Conservation (phyloP, 1,284 basidiomycete genomes). For the Ceratobasidium sp. region DNA sequence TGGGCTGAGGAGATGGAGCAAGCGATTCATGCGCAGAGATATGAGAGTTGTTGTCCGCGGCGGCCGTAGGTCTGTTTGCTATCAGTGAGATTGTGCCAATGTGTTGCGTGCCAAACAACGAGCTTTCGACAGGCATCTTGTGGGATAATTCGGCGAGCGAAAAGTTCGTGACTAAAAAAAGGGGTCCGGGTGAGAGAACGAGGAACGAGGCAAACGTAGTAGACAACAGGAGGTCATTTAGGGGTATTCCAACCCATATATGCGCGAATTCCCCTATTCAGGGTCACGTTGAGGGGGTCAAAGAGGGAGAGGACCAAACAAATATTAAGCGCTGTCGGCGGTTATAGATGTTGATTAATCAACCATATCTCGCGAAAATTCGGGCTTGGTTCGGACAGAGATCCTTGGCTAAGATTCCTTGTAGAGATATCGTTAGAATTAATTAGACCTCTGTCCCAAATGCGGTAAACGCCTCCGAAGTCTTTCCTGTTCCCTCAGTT, state of each 20-base stretch:
- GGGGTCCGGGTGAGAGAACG: too few species aligned
- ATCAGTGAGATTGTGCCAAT: too few species aligned
- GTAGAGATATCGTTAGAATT: not conserved
- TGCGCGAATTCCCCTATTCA: slow-evolving; percentile 11
- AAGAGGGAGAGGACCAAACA: not conserved
- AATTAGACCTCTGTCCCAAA: not conserved
- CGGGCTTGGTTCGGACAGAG: slow-evolving; percentile 26
- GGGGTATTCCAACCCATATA: not conserved
- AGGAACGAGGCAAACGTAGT: not conserved
- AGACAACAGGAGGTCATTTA: not conserved
- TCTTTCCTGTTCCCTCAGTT: not conserved
- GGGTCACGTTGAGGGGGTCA: not conserved
- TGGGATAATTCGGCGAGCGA: not conserved
- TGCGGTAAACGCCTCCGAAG: not conserved
- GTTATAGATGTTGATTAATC: too few species aligned
- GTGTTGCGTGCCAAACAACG: too few species aligned
- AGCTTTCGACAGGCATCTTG: too few species aligned
- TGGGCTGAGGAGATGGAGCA: not conserved
- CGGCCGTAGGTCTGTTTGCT: too few species aligned
- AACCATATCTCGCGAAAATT: not conserved
- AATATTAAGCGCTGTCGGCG: too few species aligned
- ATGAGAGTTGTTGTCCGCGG: not conserved
- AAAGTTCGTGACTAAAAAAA: not conserved
- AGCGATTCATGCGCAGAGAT: not conserved
- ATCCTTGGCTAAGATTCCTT: not conserved